phyloP scores from a whole-genome alignment of 2,329 filamentous ascomycete species.

The Penicillium polonicum region DNA sequence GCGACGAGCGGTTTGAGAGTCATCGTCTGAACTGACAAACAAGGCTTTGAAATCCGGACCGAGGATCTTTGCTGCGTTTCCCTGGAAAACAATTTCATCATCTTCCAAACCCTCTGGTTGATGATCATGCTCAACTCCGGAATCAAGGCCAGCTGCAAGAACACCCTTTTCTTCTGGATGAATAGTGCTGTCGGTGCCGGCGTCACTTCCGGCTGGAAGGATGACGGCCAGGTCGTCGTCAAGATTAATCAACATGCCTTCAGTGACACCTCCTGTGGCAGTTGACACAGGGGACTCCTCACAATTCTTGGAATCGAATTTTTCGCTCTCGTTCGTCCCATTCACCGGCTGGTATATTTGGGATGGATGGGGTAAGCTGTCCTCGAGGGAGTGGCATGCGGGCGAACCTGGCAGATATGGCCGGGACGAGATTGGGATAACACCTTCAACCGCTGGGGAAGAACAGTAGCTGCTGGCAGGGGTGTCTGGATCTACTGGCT shows the following conservation, averaged over 20 bases:
- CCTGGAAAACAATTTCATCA: background rate
- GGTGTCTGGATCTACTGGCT: background rate
- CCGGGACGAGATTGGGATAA: background rate
- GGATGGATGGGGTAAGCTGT: background rate
- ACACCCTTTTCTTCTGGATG: background rate
- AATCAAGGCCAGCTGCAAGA: background rate
- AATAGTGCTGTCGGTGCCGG: no score
- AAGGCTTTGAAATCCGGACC: background rate
- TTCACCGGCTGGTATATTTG: background rate
- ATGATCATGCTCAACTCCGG: background rate
- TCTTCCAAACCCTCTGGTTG: background rate
- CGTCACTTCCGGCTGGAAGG: background rate
- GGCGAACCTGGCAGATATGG: background rate
- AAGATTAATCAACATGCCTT: background rate
- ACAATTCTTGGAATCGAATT: background rate
- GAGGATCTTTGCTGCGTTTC: background rate
- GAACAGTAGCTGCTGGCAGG: no score
- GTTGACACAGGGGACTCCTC: background rate
- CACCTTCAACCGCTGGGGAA: background rate
- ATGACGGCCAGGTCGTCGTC: background rate
- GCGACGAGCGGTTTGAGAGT: background rate
- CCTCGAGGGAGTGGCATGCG: background rate
- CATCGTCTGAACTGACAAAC: background rate
- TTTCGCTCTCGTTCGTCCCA: no score
- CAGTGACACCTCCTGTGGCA: background rate